Evolutionary conservation across 352 stramenopile genomes (phyloP).

Genomic region (Pythium rishiriense): DNA sequence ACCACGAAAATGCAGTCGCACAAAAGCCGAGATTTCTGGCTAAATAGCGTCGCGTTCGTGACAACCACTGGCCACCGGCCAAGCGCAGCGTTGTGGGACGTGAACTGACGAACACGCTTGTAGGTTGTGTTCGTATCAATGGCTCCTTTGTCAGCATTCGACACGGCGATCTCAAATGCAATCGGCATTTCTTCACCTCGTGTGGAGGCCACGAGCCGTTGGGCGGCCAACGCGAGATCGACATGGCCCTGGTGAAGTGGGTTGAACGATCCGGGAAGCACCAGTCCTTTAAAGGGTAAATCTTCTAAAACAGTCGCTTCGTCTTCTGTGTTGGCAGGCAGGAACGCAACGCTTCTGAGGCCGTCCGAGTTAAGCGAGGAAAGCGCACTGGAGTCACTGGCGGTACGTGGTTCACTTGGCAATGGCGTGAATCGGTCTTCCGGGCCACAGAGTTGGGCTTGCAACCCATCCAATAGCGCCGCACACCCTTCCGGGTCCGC

Average conservation of each 20-base stretch:
- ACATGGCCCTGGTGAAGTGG: slow-evolving; percentile 77
- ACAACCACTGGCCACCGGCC: slow-evolving; percentile 68
- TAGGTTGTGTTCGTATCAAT: slow-evolving; percentile 45
- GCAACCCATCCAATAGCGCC: slow-evolving; percentile 35
- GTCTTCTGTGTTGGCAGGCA: slow-evolving; percentile 27
- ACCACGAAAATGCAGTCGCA: slow-evolving; percentile 81
- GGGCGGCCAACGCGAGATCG: slow-evolving; percentile 48
- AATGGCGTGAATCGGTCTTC: slow-evolving; percentile 26
- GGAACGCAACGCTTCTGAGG: slow-evolving; percentile 51
- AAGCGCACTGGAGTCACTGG: slow-evolving; percentile 19
- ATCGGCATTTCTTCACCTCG: slow-evolving; percentile 40
- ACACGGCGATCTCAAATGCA: slow-evolving; percentile 73
- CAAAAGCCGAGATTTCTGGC: slow-evolving; percentile 81
- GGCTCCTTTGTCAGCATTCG: slow-evolving; percentile 80
- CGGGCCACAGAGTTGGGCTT: slow-evolving; percentile 29
- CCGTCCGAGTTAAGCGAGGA: slow-evolving; percentile 1
- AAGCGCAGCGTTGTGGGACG: background rate
- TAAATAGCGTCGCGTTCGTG: slow-evolving; percentile 80
- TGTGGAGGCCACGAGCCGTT: slow-evolving; percentile 38
- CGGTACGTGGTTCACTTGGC: slow-evolving; percentile 6
- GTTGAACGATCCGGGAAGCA: slow-evolving; percentile 85
- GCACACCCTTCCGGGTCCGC: slow-evolving; percentile 35
- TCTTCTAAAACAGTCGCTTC: slow-evolving; percentile 25
- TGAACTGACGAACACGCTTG: slow-evolving; percentile 59
- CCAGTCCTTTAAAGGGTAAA: slow-evolving; percentile 57